Evolutionary conservation across 345 rosid genomes (phyloP), one percentile per base, ranked within the genome.

Genomic region (Corchorus capsularis): DNA sequence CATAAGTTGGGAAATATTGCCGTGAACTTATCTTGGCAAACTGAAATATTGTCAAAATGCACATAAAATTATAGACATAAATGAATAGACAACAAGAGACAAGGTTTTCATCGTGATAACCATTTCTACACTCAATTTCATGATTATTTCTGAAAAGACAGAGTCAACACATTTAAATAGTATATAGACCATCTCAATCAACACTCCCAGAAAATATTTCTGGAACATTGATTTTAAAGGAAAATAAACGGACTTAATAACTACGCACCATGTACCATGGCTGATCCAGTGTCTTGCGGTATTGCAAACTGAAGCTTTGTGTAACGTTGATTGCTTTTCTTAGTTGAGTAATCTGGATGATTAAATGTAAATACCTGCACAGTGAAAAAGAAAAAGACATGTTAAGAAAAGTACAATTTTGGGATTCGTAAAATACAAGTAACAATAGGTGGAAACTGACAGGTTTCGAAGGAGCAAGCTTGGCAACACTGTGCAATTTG

Each of bases 311-410:
- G 85, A 78, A 96, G 86, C 85, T 85, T 94, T 79, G 80, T 94
- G 86, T 88, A 92, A 2, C 96, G 93, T 73, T 90, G 92, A 84
- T 94, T 96, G 84, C 83, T 85, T 74, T 73, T 85, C 78, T 84
- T 82, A 69, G 86, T 77, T 66, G 95, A 83, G 75, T 79, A 78
- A 78, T 91, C 78, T 39, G 99, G 99, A 79, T 96, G 98, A 79
- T 86, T 79, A 84, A 96, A 94, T 65, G 97, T 90, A 79, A 96
- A 96, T 57, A 96, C 97, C 98, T 96, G 81, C 43, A 35, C 71
- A 77, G 73, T 19, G 35, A 47, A 74, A 13, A 71, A 32, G 59
- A 19, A 50, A 61, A 63, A 64, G 53, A 13, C 20, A 49, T 53
- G 69, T 56, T 60, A 8, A 35, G 5, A 60, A 45, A 53, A 45